Percentiles rank a stretch among this genome's conserved stretches.
These are phyloP conservation scores for Hypoxylon sp. DNA, from an alignment of 2,329 filamentous ascomycete species.

Conservation along the genomic window DNA sequence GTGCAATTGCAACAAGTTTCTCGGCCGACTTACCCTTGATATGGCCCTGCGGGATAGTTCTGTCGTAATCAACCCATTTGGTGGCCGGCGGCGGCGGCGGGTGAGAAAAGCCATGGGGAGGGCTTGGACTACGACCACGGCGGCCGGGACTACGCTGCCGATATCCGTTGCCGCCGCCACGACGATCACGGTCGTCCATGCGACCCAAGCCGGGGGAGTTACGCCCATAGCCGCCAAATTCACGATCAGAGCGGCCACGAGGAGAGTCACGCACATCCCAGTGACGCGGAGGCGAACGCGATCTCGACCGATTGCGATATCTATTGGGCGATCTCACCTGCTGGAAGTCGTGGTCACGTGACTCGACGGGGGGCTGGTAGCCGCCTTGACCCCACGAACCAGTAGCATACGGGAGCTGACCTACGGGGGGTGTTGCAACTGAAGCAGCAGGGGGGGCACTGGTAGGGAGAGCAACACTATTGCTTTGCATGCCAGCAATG, in stretches of 20 bases:
- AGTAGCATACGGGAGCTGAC: conserved; percentile 60
- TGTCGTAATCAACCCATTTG: conserved; percentile 88
- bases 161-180: conserved; percentile 76
- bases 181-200: conserved; percentile 68
- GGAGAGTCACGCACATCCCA: conserved; percentile 78
- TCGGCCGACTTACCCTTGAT: conserved; percentile 75
- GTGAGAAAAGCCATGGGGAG: conserved; percentile 57
- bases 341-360: conserved; percentile 71
- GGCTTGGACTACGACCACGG: conserved; percentile 74
- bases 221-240: conserved; percentile 80
- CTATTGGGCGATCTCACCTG: conserved; percentile 75
- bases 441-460: conserved; percentile 54
- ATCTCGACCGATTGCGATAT: conserved; percentile 77
- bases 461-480: conserved; percentile 52
- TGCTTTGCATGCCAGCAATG: conserved; percentile 67
- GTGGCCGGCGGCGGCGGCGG: conserved; percentile 53
- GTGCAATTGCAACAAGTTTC: conserved; percentile 5
- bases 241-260: conserved; percentile 64
- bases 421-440: conserved; percentile 57
- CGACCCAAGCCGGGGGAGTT: conserved; percentile 75
- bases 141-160: conserved; percentile 88
- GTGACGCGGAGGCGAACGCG: conserved; percentile 82
- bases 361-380: conserved; percentile 58
- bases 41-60: conserved; percentile 77
- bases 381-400: conserved; percentile 56